A percentile compares a stretch with the other conserved stretches of the same genome.
Evolutionary conservation across 805 yeast genomes (phyloP).

Genomic region (Candida stauntonica): DNA sequence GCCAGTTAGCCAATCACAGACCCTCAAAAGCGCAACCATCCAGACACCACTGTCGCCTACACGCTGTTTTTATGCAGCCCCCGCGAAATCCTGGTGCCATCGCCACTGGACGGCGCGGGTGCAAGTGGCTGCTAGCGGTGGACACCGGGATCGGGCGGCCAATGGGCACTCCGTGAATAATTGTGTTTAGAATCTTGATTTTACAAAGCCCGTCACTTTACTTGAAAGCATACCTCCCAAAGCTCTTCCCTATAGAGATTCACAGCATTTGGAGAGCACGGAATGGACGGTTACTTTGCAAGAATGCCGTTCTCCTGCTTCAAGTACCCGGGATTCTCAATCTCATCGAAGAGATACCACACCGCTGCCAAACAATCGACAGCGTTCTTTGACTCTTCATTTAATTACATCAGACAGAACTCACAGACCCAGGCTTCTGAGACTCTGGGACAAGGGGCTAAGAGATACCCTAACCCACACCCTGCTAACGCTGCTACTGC

Average conservation of each 20-base stretch:
- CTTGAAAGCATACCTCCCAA: too few relatives aligned
- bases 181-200: too few relatives aligned
- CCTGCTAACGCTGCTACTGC: conserved; percentile 34
- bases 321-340: conserved; percentile 34
- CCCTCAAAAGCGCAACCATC: too few relatives aligned
- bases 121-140: too few relatives aligned
- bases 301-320: conserved; percentile 39
- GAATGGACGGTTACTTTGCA: conserved; percentile 17
- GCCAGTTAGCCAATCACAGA: too few relatives aligned
- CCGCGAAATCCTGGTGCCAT: too few relatives aligned
- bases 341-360: conserved; percentile 33
- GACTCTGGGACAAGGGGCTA: conserved; percentile 18
- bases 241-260: not conserved
- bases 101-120: too few relatives aligned
- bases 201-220: too few relatives aligned
- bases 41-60: too few relatives aligned
- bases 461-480: conserved; percentile 29
- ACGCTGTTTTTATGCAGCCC: too few relatives aligned
- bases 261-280: not conserved
- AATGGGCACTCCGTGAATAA: too few relatives aligned
- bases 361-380: conserved; percentile 32
- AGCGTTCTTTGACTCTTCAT: conserved; percentile 38
- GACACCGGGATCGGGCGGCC: too few relatives aligned
- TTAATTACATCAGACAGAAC: conserved; percentile 35
- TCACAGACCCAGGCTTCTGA: conserved; percentile 29